Conservation (phyloP, 257 asterid species). For the Solanum arcanum region DNA sequence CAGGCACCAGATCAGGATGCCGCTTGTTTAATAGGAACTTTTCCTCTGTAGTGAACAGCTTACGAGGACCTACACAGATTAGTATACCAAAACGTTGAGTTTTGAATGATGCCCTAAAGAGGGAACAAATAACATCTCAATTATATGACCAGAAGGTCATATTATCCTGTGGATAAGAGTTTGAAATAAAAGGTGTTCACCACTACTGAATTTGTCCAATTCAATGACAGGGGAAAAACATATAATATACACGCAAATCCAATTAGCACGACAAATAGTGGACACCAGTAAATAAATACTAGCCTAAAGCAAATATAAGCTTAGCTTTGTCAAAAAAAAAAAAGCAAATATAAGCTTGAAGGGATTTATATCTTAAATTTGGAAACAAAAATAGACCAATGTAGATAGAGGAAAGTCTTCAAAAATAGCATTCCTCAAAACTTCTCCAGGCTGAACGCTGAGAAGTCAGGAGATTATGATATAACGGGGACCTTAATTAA, state of each 20-base stretch:
- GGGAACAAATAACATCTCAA: neutral
- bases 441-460: neutral
- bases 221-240: neutral
- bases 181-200: neutral
- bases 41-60: slow-evolving; percentile 67
- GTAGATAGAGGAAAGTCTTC: neutral
- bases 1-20: slow-evolving; percentile 56
- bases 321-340: neutral
- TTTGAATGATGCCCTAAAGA: neutral
- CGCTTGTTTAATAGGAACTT: slow-evolving; percentile 52
- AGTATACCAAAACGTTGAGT: neutral
- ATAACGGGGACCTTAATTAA: neutral
- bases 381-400: neutral
- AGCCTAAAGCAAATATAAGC: neutral
- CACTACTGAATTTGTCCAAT: neutral
- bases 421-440: neutral
- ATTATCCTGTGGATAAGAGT: neutral
- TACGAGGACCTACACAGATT: slow-evolving; percentile 44
- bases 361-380: neutral
- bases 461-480: neutral
- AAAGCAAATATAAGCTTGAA: neutral
- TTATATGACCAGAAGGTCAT: neutral
- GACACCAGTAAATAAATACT: neutral
- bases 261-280: neutral
- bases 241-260: neutral